Base-by-base conservation (phyloP, 352 stramenopile species). In the Phytophthora sp. region DNA sequence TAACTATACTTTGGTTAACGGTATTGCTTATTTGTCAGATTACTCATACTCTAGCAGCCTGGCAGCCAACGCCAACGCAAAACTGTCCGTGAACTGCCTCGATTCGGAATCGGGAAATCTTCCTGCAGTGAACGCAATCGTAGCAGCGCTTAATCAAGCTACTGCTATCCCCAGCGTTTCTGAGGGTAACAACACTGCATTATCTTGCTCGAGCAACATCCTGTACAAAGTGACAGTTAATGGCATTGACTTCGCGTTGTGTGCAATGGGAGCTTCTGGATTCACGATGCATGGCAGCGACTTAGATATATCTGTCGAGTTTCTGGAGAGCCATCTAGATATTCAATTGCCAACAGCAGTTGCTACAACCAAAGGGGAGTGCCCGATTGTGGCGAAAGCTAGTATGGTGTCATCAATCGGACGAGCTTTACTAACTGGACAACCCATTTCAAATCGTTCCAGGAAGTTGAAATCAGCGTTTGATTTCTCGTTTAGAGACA, bases 111-210 rank as follows among this genome's bases (percentile, higher is more conserved):
- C 42, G 0, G 26, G 26, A 2, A 32, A 49, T 27, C 32, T 62
- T 5, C 54, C 43, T 15, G 42, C 54, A 7, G 31, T 62, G 18
- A 62, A 56, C 54, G n/a, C 54, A 4, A 54, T 56, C 21, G 26
- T 56, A 15, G 43, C 17, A 3, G 44, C 32, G 3, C 20, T 56
- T 27, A 56, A 49, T 15, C 17, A 41, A 4, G 54, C 54, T 24
- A 52, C 21, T 21, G 13, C 32, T 21, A n/a, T n/a, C n/a, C n/a
- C n/a, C n/a, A n/a, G n/a, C n/a, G 43, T 49, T 15, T 42, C 43
- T 24, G 18, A 7, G 13, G 31, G 18, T 59, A 4, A n/a, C 9
- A n/a, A 6, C 4, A 38, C 10, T n/a, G 0, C 20, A 21, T 35
- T 37, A 17, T 3, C 42, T 15, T 61, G 52, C 46, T 51, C 38